Evolutionary conservation across 257 asterid genomes (phyloP), one percentile per base, ranked within the genome.

Genomic region (Ocimum tenuiflorum): DNA sequence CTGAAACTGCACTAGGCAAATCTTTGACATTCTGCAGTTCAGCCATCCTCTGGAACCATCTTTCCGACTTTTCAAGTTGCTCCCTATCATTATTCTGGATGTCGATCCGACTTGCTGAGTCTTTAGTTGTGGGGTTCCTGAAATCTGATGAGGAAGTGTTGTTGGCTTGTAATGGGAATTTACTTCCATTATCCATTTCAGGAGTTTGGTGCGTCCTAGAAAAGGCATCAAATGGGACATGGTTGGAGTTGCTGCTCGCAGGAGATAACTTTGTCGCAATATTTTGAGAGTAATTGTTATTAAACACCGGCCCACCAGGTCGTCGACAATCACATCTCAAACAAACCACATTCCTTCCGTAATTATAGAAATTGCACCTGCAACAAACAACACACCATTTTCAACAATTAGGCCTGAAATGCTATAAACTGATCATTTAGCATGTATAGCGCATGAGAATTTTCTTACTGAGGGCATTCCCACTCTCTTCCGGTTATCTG

Each of bases 401-500:
- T 67, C 60, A 73, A 29, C 39, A 49, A 48, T 52, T n/a, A 47
- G 61, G 47, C 33, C 27, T 41, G 35, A 33, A 39, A 66, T 47
- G 22, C 23, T 54, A 41, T 41, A 35, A 57, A 57, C 27, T 58
- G 39, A 64, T 63, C 38, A 24, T 39, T 59, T 3, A 69, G 65
- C 36, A 60, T n/a, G 71, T 33, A 11, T 1, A 73, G 31, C 33
- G 52, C 8, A 35, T 7, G 45, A 39, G 70, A 49, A 35, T 50
- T 41, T 66, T 47, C 91, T 87, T 79, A 92, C 99, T 81, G 86
- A 61, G 97, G 89, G 77, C 99, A 92, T 53, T 92, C 94, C 99
- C 99, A 92, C 79, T 92, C 99, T 69, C 85, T 86, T 47, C 96
- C 96, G 64, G 84, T 77, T 53, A 89, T 84, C 77, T 78, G 87